Percentiles rank a stretch among this genome's conserved stretches.
Conservation (phyloP, 2,329 filamentous ascomycete genomes). For the Shiraia bambusicola region DNA sequence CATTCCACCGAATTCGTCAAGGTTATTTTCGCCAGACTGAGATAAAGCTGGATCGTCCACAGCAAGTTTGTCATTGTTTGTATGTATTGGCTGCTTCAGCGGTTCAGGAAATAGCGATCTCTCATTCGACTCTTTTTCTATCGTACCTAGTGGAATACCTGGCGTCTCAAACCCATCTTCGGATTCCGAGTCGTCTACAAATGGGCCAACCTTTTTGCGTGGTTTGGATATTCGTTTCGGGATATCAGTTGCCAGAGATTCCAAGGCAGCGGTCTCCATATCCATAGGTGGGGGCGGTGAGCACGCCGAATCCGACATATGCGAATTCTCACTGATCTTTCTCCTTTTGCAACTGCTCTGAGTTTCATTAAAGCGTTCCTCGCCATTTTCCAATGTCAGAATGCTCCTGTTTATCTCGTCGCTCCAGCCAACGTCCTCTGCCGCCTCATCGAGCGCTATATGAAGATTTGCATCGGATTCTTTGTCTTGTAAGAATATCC, state of each 20-base stretch:
- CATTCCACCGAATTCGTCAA: conserved; percentile 56
- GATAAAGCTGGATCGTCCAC: conserved; percentile 29
- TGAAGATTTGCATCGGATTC: conserved; percentile 15
- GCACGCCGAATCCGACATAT: conserved; percentile 42
- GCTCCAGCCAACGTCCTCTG: conserved; percentile 35
- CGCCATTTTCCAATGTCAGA: conserved; percentile 19
- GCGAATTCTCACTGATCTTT: conserved; percentile 39
- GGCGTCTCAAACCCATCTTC: conserved; percentile 43
- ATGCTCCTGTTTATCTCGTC: conserved; percentile 25
- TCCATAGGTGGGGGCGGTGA: conserved; percentile 29
- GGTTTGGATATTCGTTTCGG: conserved; percentile 14
- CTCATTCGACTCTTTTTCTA: conserved; percentile 11
- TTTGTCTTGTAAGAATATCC: conserved; percentile 41
- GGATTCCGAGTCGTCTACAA: conserved; percentile 70
- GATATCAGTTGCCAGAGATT: conserved; percentile 7
- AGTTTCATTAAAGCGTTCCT: conserved; percentile 48
- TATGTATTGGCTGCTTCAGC: conserved; percentile 13
- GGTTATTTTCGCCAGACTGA: conserved; percentile 49
- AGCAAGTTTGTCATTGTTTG: conserved; percentile 10
- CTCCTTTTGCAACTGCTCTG: conserved; percentile 47
- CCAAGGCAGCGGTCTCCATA: conserved; percentile 6
- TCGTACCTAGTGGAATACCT: conserved; percentile 25
- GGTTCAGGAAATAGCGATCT: conserved; percentile 23
- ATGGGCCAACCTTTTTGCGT: conserved; percentile 58
- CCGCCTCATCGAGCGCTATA: conserved; percentile 22